These are phyloP conservation scores for Inonotus obliquus DNA, from an alignment of 1,284 basidiomycete genomes.

Conservation along the genomic window DNA sequence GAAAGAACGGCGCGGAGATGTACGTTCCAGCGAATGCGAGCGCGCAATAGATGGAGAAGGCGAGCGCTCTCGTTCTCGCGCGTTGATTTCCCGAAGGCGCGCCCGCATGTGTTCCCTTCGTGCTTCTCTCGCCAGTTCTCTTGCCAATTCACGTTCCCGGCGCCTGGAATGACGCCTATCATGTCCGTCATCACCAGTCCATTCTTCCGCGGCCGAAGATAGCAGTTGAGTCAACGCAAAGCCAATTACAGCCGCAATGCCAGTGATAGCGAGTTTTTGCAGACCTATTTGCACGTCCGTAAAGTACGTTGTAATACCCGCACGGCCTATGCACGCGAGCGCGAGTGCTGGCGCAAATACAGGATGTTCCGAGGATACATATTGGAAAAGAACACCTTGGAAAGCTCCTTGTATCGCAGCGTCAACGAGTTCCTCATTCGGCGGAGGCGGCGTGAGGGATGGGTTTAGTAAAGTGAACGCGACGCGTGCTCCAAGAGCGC, in stretches of 20 bases:
- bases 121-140: constrained; percentile 13
- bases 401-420: constrained; percentile 64
- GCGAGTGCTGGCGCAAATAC: constrained; percentile 51
- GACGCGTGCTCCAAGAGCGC: constrained; percentile 65
- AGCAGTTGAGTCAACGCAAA: constrained; percentile 6
- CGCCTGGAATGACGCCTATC: constrained; percentile 6
- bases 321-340: constrained; percentile 52
- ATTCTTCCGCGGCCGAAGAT: constrained; percentile 9
- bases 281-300: constrained; percentile 46
- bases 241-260: constrained; percentile 11
- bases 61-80: constrained; percentile 6
- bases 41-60: constrained; percentile 4
- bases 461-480: constrained; percentile 50
- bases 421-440: constrained; percentile 38
- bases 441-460: constrained; percentile 33
- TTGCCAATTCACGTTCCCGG: constrained; percentile 9
- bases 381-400: constrained; percentile 71
- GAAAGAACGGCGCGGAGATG: neutral
- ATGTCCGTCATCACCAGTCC: constrained; percentile 10
- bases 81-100: constrained; percentile 15
- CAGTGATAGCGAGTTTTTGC: constrained; percentile 47
- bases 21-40: constrained; percentile 1
- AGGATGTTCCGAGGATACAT: constrained; percentile 49
- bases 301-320: constrained; percentile 51
- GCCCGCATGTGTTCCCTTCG: constrained; percentile 14